These are phyloP conservation scores for Yarrowia sp. DNA, from an alignment of 805 yeast species.

Conservation along the genomic window DNA sequence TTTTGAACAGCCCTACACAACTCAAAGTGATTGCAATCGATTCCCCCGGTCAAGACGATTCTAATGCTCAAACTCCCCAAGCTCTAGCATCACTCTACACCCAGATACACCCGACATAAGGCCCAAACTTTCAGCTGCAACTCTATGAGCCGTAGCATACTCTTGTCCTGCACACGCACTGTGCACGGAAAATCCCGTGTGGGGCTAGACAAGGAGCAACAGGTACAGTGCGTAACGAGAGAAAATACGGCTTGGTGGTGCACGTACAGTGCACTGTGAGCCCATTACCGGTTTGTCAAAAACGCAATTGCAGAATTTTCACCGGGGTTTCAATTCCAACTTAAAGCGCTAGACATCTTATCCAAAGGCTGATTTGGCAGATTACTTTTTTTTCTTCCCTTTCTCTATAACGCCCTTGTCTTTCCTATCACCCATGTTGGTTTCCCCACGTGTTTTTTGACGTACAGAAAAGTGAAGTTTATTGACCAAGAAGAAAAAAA, in stretches of 20 bases:
- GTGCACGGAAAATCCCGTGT: background rate
- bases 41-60: background rate
- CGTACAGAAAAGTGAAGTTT: background rate
- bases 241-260: too few relatives aligned
- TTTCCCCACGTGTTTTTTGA: slow-evolving; percentile 11
- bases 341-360: too few relatives aligned
- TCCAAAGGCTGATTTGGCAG: too few relatives aligned
- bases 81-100: background rate
- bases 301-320: too few relatives aligned
- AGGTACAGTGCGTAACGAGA: background rate
- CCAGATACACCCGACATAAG: too few relatives aligned
- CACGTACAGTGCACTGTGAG: too few relatives aligned
- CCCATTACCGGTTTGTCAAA: too few relatives aligned
- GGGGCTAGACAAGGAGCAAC: background rate
- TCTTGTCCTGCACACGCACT: background rate
- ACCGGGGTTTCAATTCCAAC: too few relatives aligned
- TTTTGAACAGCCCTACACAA: too few relatives aligned
- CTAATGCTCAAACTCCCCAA: background rate
- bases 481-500: too few relatives aligned
- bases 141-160: background rate
- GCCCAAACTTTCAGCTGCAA: background rate
- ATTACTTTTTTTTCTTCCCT: background rate
- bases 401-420: background rate
- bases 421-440: background rate
- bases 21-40: background rate